Conservation (phyloP, 106 monocot species). For the Allium sativum region DNA sequence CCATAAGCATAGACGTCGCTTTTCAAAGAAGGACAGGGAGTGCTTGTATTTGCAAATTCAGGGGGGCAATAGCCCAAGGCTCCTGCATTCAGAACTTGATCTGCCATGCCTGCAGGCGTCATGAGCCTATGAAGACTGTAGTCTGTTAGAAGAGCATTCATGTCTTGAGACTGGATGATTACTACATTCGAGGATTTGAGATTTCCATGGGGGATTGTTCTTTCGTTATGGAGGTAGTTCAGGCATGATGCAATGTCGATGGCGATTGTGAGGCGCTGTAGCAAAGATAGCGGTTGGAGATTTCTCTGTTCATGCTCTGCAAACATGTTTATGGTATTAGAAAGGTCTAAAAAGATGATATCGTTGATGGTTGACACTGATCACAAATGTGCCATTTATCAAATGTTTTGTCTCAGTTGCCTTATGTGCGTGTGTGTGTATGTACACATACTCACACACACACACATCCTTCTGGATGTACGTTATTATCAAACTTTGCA, state of each 20-base stretch:
- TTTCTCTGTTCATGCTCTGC: conserved; percentile 43
- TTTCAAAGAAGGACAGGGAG: conserved; percentile 74
- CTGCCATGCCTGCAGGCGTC: conserved; percentile 65
- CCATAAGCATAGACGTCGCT: conserved; percentile 82
- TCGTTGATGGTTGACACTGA: no score
- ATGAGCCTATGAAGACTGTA: conserved; percentile 67
- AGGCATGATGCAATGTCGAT: conserved; percentile 49
- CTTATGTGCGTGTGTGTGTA: no score
- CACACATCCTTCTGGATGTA: no score
- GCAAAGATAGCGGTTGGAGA: conserved; percentile 37
- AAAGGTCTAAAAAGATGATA: no score
- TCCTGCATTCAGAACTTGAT: conserved; percentile 75
- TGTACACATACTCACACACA: no score
- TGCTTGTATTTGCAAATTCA: conserved; percentile 59
- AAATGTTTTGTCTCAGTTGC: no score
- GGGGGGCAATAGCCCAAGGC: conserved; percentile 81
- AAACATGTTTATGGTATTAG: no score
- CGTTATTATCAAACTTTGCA: no score
- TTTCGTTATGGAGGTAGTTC: conserved; percentile 55
- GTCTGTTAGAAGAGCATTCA: conserved; percentile 45
- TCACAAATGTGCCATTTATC: no score
- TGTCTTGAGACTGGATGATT: conserved; percentile 10
- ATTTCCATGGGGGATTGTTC: conserved; percentile 80
- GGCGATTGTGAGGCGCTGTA: conserved; percentile 38
- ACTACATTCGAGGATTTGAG: conserved; percentile 68